Percentiles rank a stretch among this genome's conserved stretches.
Conservation (phyloP, 164 flowering plant genomes). For the Magnolia changhungtana region DNA sequence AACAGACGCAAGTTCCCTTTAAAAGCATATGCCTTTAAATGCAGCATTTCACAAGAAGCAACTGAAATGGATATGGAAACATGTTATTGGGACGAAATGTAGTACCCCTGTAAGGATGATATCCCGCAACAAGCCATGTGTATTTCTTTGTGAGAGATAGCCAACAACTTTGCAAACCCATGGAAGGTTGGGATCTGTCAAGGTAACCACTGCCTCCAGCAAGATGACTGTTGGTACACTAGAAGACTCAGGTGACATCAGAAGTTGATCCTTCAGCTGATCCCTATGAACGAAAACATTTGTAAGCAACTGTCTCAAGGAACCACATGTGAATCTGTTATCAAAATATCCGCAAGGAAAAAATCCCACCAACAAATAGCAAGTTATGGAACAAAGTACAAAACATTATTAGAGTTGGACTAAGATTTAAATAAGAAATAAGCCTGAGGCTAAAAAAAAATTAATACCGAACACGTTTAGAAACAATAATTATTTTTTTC, state of each 20-base stretch:
- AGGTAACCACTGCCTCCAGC: slow-evolving; percentile 51
- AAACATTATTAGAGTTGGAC: no score
- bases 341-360: no score
- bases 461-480: no score
- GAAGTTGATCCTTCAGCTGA: slow-evolving; percentile 60
- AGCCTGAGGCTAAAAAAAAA: no score
- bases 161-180: slow-evolving; percentile 67
- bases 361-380: neutral
- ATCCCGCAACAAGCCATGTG: slow-evolving; percentile 56
- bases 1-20: no score
- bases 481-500: no score
- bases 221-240: slow-evolving; percentile 37
- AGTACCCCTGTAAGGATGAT: slow-evolving; percentile 60
- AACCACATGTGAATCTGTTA: neutral
- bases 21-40: neutral
- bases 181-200: slow-evolving; percentile 68
- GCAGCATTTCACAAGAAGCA: neutral
- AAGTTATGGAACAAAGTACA: neutral
- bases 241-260: slow-evolving; percentile 36
- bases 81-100: slow-evolving; percentile 6
- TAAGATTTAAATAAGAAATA: no score
- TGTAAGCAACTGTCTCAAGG: neutral
- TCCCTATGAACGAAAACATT: slow-evolving; percentile 38
- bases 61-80: neutral
- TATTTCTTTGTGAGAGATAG: slow-evolving; percentile 52